Evolutionary conservation across 768 basidiomycete species (phyloP), one percentile per base, ranked within the genome.

Genomic region (Tremella mesenterica): DNA sequence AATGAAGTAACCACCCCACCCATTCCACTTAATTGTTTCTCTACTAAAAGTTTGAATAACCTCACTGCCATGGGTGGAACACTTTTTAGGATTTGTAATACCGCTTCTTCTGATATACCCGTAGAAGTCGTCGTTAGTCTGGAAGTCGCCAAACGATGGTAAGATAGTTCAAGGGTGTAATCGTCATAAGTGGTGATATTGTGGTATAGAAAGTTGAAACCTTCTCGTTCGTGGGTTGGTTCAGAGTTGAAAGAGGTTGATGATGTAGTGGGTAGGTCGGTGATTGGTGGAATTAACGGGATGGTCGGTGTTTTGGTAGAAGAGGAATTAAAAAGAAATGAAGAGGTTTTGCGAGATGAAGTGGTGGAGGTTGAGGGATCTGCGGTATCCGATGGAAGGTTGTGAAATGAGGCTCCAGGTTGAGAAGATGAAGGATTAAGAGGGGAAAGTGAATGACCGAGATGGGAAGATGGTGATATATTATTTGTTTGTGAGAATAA

Each of bases 1-100:
- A 65, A 45, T 27, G 59, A 63, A 5, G 23, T 23, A 20, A 75
- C 50, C 4, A 67, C 56, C 49, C n/a, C n/a, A n/a, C n/a, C n/a
- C 33, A 83, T 77, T 23, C 78, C 78, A 39, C 80, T 81, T 18
- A 93, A 76, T 67, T 92, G 89, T 48, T 76, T 79, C 41, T 74
- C 75, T 0, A 81, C 84, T 29, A 97, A 79, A 8, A 88, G 76
- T 27, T 73, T 71, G 73, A 96, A 93, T 5, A 95, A 74, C 67
- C 85, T 84, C 69, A 85, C 82, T 3, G 92, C 88, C 60, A 87
- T 88, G 46, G 84, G 81, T 1, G 87, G 90, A 28, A 97, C 90
- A 2, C 85, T 85, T 7, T 83, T 83, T 10, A 97, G 79, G 58
- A 96, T 81, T 72, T 21, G 89, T 81, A 12, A 84, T 82, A 23